phyloP scores from a whole-genome alignment of 177 flowering plant genomes.

The Vitis hybrid region DNA sequence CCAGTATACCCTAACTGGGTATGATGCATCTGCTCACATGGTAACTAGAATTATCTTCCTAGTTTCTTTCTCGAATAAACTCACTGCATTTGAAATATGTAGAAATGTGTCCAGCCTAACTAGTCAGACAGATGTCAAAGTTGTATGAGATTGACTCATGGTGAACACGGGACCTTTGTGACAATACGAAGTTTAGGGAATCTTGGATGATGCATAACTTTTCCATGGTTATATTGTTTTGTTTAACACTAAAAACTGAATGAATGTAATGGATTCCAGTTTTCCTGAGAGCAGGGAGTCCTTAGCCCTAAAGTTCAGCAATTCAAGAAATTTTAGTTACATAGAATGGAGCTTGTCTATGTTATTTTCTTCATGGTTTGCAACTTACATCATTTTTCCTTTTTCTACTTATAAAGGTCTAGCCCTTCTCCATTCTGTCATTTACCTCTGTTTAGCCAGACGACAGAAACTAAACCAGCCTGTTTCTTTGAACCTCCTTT shows the following conservation, averaged over 20 bases:
- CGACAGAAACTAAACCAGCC: not conserved
- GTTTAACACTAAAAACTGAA: not conserved
- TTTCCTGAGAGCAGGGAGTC: not conserved
- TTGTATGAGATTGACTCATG: no score
- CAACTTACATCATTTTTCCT: not conserved
- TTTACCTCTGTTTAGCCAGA: not conserved
- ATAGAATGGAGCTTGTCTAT: not conserved
- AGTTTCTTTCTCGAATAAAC: not conserved
- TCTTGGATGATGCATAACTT: not conserved
- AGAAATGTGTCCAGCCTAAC: not conserved
- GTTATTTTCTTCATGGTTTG: not conserved
- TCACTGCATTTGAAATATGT: not conserved
- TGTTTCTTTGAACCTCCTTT: conserved; percentile 3
- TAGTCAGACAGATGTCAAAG: no score
- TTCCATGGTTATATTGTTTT: not conserved
- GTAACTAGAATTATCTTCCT: conserved; percentile 31
- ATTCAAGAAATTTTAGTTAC: no score
- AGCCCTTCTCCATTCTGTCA: conserved; percentile 1
- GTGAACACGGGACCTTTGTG: not conserved
- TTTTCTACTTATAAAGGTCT: not conserved
- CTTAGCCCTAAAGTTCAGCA: no score
- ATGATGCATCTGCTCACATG: conserved; percentile 99
- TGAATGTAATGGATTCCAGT: not conserved
- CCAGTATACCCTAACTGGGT: conserved; percentile 88
- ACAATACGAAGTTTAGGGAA: not conserved